Evolutionary conservation across 805 yeast genomes (phyloP).

Genomic region (Wickerhamiella azymoides): DNA sequence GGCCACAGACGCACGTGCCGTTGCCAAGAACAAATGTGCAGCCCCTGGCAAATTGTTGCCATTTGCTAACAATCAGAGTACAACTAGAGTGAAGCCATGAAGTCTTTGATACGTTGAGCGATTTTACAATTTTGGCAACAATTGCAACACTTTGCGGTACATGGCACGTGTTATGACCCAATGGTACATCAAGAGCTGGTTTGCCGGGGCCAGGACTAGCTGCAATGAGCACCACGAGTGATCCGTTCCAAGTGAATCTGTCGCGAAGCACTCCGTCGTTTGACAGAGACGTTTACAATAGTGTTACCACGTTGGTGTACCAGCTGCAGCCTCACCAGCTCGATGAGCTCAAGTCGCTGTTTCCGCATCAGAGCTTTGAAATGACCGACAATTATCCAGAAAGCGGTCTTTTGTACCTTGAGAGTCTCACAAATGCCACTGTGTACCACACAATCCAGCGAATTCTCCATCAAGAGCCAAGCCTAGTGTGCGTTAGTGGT

Average conservation of each 20-base stretch:
- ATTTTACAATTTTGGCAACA: too few relatives aligned
- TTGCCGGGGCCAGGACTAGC: background rate
- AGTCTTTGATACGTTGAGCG: too few relatives aligned
- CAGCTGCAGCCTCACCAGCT: constrained; percentile 3
- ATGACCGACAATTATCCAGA: background rate
- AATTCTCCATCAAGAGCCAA: background rate
- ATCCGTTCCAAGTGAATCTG: background rate
- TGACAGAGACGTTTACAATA: background rate
- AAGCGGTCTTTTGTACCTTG: constrained; percentile 6
- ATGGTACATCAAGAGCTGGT: background rate
- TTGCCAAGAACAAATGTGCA: too few relatives aligned
- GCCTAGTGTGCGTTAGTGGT: constrained; percentile 5
- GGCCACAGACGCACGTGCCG: too few relatives aligned
- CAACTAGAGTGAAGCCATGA: too few relatives aligned
- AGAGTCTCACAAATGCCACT: constrained; percentile 5
- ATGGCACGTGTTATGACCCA: background rate
- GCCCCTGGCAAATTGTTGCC: too few relatives aligned
- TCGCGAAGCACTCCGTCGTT: background rate
- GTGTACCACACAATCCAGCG: constrained; percentile 4
- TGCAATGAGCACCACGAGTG: background rate
- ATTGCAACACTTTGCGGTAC: background rate
- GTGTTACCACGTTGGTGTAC: background rate
- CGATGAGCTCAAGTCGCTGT: background rate
- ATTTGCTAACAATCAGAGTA: too few relatives aligned
- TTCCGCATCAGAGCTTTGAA: background rate